These are phyloP conservation scores for Wallacemonas sp. DNA, from an alignment of 208 protist genomes.

Conservation along the genomic window DNA sequence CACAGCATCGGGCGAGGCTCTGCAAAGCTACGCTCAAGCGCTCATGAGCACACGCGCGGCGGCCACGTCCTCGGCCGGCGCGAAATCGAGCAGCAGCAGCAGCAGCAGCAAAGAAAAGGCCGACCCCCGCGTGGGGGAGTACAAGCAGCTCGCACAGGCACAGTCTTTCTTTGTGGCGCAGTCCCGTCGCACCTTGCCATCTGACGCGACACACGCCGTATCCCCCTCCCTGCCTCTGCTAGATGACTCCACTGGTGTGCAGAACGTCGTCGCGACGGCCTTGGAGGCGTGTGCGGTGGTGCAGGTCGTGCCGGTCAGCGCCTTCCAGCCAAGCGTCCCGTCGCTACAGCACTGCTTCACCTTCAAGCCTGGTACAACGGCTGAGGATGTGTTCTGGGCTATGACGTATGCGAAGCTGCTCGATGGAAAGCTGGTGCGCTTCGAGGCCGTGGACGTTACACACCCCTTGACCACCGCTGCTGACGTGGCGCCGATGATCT, in stretches of 20 bases:
- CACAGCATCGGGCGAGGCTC: background rate
- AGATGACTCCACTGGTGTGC: slow-evolving; percentile 74
- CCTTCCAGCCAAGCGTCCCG: slow-evolving; percentile 45
- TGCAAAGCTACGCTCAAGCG: background rate
- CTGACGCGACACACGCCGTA: background rate
- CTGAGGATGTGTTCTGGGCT: slow-evolving; percentile 70
- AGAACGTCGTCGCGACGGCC: slow-evolving; percentile 73
- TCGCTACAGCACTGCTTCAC: slow-evolving; percentile 76
- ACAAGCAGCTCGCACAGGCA: slow-evolving; percentile 29
- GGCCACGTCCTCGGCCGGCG: background rate
- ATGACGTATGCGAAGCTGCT: slow-evolving; percentile 54
- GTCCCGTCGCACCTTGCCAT: background rate
- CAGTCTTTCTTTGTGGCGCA: slow-evolving; percentile 33
- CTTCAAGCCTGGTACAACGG: slow-evolving; percentile 69
- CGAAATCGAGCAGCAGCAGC: background rate
- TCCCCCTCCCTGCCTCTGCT: background rate
- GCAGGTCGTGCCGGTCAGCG: slow-evolving; percentile 63
- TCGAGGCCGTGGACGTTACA: slow-evolving; percentile 55
- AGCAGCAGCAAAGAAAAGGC: background rate
- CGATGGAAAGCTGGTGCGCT: slow-evolving; percentile 86
- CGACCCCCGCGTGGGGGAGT: slow-evolving; percentile 20
- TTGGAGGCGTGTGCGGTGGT: slow-evolving; percentile 50
- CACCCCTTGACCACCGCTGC: slow-evolving; percentile 1
- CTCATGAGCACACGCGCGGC: too few species aligned
- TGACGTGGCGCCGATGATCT: slow-evolving; percentile 9